Evolutionary conservation across 176 grass and related monocot genomes (phyloP), one percentile per base, ranked within the genome.

Genomic region (Carex pumila): DNA sequence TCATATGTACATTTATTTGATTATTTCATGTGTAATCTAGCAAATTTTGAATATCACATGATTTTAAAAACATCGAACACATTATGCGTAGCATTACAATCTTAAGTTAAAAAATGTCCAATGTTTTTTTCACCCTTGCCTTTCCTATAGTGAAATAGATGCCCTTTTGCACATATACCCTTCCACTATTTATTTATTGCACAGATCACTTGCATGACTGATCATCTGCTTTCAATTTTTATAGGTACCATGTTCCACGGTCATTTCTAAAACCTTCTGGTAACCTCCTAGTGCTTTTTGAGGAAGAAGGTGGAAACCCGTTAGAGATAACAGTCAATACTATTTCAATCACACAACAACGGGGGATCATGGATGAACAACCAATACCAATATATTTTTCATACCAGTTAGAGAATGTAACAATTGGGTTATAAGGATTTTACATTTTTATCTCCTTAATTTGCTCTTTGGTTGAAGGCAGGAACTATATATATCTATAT

Each of bases 211-310:
- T 80, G 39, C n/a, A 49, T 82, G 29, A 65, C 73, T 53, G 14
- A 67, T 82, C 36, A 77, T 80, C 62, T 15, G 7, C 3, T 10
- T 43, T 5, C 1, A 37, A 84, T 85, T 84, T 86, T 36, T 39
- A 67, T 71, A 98, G 95, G 89, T 98, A 95, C 64, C 93, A 98
- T 71, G 84, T 98, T 76, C 96, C 96, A n/a, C 91, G 77, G 0
- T 21, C 87, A 21, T 98, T 98, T 61, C 65, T 98, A 53, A 84
- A 84, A 66, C 59, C 86, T 39, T 64, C 47, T 71, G 85, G 84
- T 3, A 98, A 95, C 61, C 61, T 91, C 43, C 86, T 98, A 1
- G 88, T 98, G 36, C 79, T 95, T 81, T 85, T 93, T 31, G 95
- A 98, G 84, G 95, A 98, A 91, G 88, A 86, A 59, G 92, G 92